Evolutionary conservation across 345 rosid genomes (phyloP).

Genomic region (Brassica cretica): DNA sequence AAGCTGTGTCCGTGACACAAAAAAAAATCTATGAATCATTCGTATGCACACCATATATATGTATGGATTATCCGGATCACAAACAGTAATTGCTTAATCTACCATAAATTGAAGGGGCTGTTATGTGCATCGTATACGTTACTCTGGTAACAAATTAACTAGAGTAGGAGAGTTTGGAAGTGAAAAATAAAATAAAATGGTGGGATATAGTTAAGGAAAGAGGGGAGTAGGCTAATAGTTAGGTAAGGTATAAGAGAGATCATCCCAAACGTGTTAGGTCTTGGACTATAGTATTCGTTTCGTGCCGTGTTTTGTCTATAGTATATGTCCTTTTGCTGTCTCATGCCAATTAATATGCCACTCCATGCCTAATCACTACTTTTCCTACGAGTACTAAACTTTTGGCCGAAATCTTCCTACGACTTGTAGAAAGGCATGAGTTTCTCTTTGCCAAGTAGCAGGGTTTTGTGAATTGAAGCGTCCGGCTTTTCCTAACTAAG

Average conservation of each 20-base stretch:
- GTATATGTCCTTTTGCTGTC: slow-evolving; percentile 24
- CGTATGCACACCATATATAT: too few relatives aligned
- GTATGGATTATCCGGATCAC: too few relatives aligned
- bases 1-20: too few relatives aligned
- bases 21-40: too few relatives aligned
- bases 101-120: too few relatives aligned
- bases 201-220: slow-evolving; percentile 5
- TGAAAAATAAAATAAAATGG: not conserved
- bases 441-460: not conserved
- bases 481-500: not conserved
- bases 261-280: slow-evolving; percentile 29
- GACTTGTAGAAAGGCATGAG: not conserved
- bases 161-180: slow-evolving; percentile 4
- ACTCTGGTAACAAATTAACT: not conserved
- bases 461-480: not conserved
- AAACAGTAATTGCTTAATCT: too few relatives aligned
- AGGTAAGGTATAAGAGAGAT: slow-evolving; percentile 23
- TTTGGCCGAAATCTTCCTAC: not conserved
- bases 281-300: slow-evolving; percentile 20
- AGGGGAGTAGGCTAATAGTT: slow-evolving; percentile 16
- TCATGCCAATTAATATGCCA: slow-evolving; percentile 12
- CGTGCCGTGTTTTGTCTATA: slow-evolving; percentile 29
- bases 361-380: slow-evolving; percentile 25
- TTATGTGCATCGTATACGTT: not conserved
- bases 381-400: not conserved